phyloP scores from a whole-genome alignment of 352 stramenopile genomes.

The Phytophthora ohioensis region DNA sequence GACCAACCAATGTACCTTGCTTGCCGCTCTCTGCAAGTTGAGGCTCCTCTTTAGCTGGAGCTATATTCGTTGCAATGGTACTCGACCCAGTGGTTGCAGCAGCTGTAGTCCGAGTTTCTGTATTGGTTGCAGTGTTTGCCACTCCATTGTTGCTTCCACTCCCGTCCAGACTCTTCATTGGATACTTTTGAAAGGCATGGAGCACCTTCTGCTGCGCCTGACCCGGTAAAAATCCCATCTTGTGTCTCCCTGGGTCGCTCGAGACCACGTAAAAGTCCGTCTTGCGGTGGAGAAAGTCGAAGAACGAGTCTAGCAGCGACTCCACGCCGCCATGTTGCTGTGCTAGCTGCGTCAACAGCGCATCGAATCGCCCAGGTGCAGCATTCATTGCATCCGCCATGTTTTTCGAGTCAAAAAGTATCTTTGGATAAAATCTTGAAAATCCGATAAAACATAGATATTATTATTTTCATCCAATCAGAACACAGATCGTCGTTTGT shows the following conservation, averaged over 20 bases:
- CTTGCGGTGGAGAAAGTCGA: conserved; percentile 97
- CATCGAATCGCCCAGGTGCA: conserved; percentile 54
- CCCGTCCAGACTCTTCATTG: conserved; percentile 63
- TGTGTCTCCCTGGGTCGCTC: conserved; percentile 48
- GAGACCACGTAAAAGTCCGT: conserved; percentile 97
- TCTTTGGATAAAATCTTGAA: conserved; percentile 11
- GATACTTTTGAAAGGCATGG: conserved; percentile 70
- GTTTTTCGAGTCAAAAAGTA: conserved; percentile 5
- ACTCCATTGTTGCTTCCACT: not conserved
- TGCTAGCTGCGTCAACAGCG: conserved; percentile 95
- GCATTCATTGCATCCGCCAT: conserved; percentile 40
- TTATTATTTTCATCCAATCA: conserved; percentile 18
- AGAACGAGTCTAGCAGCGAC: conserved; percentile 96
- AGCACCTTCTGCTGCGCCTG: conserved; percentile 75
- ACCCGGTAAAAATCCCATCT: conserved; percentile 74
- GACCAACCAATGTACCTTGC: conserved; percentile 47
- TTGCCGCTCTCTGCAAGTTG: conserved; percentile 72
- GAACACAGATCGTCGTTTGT: not conserved
- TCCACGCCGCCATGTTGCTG: conserved; percentile 96
- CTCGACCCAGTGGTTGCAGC: not conserved
- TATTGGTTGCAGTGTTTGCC: not conserved
- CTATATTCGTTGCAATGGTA: not conserved
- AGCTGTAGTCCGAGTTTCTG: not conserved
- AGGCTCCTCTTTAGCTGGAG: conserved; percentile 4
- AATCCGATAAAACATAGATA: not conserved